These are phyloP conservation scores for Aspergillus baeticus DNA, from an alignment of 495 filamentous ascomycete species.

Conservation along the genomic window DNA sequence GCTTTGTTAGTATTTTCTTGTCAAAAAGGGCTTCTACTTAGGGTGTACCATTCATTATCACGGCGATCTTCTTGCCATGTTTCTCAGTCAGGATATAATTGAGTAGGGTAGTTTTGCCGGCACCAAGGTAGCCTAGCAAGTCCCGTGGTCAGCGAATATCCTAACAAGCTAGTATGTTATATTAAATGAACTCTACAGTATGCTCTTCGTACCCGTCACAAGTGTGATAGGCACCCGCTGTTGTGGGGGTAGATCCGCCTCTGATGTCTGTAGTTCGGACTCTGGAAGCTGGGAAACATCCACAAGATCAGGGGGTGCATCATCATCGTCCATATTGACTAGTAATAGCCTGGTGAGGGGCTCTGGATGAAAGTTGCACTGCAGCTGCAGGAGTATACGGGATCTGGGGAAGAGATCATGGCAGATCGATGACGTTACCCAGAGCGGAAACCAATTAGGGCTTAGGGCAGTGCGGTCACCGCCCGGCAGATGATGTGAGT, in stretches of 20 bases:
- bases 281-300: slow-evolving; percentile 43
- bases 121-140: slow-evolving; percentile 73
- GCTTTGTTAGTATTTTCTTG: background rate
- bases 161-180: too few relatives aligned
- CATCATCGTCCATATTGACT: slow-evolving; percentile 57
- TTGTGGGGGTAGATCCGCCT: slow-evolving; percentile 42
- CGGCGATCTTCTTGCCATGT: slow-evolving; percentile 95
- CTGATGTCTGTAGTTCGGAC: slow-evolving; percentile 25
- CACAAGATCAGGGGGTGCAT: slow-evolving; percentile 72
- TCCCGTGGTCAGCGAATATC: background rate
- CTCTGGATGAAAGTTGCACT: background rate
- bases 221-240: slow-evolving; percentile 87
- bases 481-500: slow-evolving; percentile 16
- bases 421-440: slow-evolving; percentile 41
- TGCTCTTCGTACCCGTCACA: slow-evolving; percentile 67
- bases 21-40: background rate
- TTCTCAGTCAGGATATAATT: slow-evolving; percentile 93
- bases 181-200: slow-evolving; percentile 4
- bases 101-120: slow-evolving; percentile 91
- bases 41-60: slow-evolving; percentile 83
- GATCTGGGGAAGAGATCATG: slow-evolving; percentile 4
- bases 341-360: background rate
- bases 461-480: slow-evolving; percentile 34
- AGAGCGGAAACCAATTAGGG: slow-evolving; percentile 34
- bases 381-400: slow-evolving; percentile 6